A percentile compares a stretch with the other conserved stretches of the same genome.
These are phyloP conservation scores for Globisporangium nodosum DNA, from an alignment of 352 stramenopile species.

Conservation along the genomic window DNA sequence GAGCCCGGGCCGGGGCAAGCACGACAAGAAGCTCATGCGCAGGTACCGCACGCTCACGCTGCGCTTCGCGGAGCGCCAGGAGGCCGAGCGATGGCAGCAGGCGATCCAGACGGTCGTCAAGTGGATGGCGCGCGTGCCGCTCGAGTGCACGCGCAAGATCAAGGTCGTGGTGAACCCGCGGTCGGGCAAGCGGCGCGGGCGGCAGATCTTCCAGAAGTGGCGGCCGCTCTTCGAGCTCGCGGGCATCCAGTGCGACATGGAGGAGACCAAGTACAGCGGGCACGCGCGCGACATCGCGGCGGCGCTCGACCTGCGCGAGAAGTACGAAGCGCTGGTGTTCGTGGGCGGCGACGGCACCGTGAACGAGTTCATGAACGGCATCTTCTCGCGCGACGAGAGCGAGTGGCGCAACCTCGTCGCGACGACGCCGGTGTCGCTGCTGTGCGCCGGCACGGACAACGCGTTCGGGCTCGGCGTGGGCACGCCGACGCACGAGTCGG, in stretches of 20 bases:
- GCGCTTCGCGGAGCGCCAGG: slow-evolving; percentile 24
- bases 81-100: slow-evolving; percentile 25
- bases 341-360: slow-evolving; percentile 73
- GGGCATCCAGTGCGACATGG: slow-evolving; percentile 68
- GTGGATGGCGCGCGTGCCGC: slow-evolving; percentile 64
- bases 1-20: slow-evolving; percentile 40
- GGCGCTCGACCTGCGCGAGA: slow-evolving; percentile 40
- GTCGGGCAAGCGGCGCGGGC: slow-evolving; percentile 51
- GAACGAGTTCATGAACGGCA: slow-evolving; percentile 85
- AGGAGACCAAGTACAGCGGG: slow-evolving; percentile 66
- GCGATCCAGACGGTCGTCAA: slow-evolving; percentile 56
- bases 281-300: slow-evolving; percentile 71
- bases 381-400: slow-evolving; percentile 60
- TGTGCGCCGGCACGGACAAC: slow-evolving; percentile 71
- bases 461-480: slow-evolving; percentile 72
- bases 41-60: slow-evolving; percentile 39
- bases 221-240: slow-evolving; percentile 49
- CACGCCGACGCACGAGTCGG: slow-evolving; percentile 52
- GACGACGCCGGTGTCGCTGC: slow-evolving; percentile 63
- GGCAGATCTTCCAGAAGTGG: slow-evolving; percentile 62
- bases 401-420: slow-evolving; percentile 71
- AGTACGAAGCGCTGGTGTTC: slow-evolving; percentile 77
- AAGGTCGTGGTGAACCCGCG: slow-evolving; percentile 79
- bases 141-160: slow-evolving; percentile 42
- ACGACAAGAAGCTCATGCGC: slow-evolving; percentile 51